Percentiles rank a stretch among this genome's conserved stretches.
These are phyloP conservation scores for Phytophthora crassamura DNA, from an alignment of 352 stramenopile genomes.

Conservation along the genomic window DNA sequence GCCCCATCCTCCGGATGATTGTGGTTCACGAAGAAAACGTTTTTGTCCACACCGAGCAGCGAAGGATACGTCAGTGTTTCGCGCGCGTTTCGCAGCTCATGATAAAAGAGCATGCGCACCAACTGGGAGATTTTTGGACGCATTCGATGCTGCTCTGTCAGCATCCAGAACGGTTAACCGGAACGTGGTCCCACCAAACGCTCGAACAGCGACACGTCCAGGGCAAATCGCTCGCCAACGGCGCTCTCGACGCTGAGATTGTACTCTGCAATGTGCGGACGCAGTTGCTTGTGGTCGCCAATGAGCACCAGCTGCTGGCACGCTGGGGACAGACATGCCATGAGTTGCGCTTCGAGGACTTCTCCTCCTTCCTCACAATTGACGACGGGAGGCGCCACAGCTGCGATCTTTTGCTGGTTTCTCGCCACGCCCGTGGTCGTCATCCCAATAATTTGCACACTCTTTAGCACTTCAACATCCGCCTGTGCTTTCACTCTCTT, in stretches of 20 bases:
- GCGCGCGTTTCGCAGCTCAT: conserved; percentile 57
- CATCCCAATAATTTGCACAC: conserved; percentile 76
- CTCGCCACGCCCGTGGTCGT: conserved; percentile 86
- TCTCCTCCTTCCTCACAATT: conserved; percentile 91
- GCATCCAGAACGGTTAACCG: conserved; percentile 43
- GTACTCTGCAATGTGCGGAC: conserved; percentile 78
- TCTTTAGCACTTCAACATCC: conserved; percentile 36
- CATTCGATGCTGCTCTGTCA: conserved; percentile 86
- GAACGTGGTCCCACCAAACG: conserved; percentile 50
- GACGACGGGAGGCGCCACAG: conserved; percentile 68
- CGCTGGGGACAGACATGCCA: conserved; percentile 59
- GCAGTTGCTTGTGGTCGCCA: conserved; percentile 88
- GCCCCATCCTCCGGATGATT: conserved; percentile 45
- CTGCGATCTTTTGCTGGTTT: conserved; percentile 67
- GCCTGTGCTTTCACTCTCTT: conserved; percentile 35
- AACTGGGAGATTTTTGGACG: conserved; percentile 79
- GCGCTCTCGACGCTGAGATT: conserved; percentile 65
- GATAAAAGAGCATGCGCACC: conserved; percentile 75
- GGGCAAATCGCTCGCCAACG: conserved; percentile 57
- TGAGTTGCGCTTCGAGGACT: conserved; percentile 78
- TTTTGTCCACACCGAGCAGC: conserved; percentile 59
- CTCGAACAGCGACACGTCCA: conserved; percentile 90
- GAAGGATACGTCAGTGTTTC: conserved; percentile 57
- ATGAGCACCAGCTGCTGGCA: conserved; percentile 90
- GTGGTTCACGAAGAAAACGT: conserved; percentile 83